Conservation (phyloP, 1,284 basidiomycete species). For the Takashimella tepidaria region DNA sequence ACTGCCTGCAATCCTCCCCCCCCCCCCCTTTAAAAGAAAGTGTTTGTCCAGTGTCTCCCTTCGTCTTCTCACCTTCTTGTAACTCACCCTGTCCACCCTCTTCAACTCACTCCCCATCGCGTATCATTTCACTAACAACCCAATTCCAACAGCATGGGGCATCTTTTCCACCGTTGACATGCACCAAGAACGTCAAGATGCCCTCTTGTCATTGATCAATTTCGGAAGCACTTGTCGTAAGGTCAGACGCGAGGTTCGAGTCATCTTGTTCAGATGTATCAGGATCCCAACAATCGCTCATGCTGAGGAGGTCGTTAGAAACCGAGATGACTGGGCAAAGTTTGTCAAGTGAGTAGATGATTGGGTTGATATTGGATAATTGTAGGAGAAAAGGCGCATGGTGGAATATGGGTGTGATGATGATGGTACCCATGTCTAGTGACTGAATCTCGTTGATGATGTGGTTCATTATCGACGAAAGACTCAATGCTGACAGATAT, state of each 20-base stretch:
- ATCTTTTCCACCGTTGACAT: conserved; percentile 43
- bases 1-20: neutral
- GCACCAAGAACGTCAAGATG: conserved; percentile 34
- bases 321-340: conserved; percentile 31
- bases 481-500: neutral
- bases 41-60: neutral
- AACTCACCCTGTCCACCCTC: neutral
- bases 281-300: conserved; percentile 23
- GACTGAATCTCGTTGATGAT: too few species aligned
- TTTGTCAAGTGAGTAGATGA: conserved; percentile 29
- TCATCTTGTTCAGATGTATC: conserved; percentile 38
- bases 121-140: too few species aligned
- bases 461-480: neutral
- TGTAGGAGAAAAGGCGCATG: neutral
- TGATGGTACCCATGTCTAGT: too few species aligned
- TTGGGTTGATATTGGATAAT: too few species aligned
- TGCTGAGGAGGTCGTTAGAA: conserved; percentile 24
- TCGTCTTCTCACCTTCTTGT: neutral
- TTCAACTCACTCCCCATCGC: neutral
- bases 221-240: conserved; percentile 32
- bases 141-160: conserved; percentile 29
- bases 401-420: too few species aligned
- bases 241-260: conserved; percentile 29
- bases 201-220: conserved; percentile 25
- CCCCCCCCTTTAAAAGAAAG: neutral